These are phyloP conservation scores for Cornus suecica DNA, from an alignment of 148 eudicot species.

Conservation along the genomic window DNA sequence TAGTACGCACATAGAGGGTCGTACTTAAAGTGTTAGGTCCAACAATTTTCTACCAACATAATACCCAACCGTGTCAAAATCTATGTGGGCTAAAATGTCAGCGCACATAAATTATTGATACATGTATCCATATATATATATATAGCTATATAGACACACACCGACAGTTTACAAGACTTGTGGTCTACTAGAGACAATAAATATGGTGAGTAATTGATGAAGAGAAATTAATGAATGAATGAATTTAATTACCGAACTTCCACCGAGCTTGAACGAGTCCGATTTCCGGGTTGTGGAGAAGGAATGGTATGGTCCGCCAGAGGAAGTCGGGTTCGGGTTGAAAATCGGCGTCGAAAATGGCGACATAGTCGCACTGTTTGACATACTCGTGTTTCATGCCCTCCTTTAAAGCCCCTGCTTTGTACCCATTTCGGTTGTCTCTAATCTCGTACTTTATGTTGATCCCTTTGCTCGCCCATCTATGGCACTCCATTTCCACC, in stretches of 20 bases:
- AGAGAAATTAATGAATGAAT: not conserved
- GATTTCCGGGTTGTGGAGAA: constrained; percentile 51
- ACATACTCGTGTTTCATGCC: constrained; percentile 25
- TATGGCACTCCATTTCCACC: constrained; percentile 27
- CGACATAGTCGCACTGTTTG: constrained; percentile 40
- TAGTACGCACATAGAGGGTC: no score
- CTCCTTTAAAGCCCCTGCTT: constrained; percentile 29
- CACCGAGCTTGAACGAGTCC: constrained; percentile 69
- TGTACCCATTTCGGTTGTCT: constrained; percentile 25
- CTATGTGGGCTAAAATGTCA: not conserved
- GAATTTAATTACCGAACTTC: constrained; percentile 55
- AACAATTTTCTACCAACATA: not conserved
- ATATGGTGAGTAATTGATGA: not conserved
- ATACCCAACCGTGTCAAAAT: not conserved
- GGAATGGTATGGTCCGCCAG: constrained; percentile 53
- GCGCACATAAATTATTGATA: no score
- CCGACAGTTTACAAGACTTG: not conserved
- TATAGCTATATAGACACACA: no score
- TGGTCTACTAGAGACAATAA: not conserved
- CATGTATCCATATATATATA: no score
- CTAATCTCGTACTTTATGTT: constrained; percentile 25
- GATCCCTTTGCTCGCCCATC: constrained; percentile 29
- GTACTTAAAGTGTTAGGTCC: not conserved
- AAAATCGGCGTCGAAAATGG: constrained; percentile 78
- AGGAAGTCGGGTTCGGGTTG: constrained; percentile 78